phyloP scores from a whole-genome alignment of 2,329 filamentous ascomycete genomes.

The Akanthomyces dipterigenus region DNA sequence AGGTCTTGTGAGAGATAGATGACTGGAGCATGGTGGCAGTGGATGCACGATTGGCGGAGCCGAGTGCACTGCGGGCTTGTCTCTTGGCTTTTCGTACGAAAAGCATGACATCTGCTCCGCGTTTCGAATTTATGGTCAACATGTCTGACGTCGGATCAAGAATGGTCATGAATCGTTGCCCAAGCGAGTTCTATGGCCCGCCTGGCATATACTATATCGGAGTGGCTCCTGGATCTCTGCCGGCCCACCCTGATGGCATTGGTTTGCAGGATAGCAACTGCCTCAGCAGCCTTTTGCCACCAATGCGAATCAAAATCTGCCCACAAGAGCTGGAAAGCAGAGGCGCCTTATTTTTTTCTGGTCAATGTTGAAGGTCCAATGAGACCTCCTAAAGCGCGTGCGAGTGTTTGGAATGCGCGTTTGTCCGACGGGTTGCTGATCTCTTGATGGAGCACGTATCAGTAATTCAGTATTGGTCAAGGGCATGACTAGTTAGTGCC shows the following conservation, averaged over 20 bases:
- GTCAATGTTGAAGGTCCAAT: background rate
- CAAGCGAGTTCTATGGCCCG: no score
- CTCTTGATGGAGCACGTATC: background rate
- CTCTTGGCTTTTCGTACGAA: background rate
- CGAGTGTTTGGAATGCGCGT: slow-evolving; percentile 1
- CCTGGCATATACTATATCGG: no score
- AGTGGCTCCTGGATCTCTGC: no score
- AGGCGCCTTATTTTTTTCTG: background rate
- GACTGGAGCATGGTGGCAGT: background rate
- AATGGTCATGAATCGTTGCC: no score
- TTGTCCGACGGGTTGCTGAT: background rate
- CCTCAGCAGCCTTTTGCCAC: background rate
- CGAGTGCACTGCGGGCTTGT: background rate
- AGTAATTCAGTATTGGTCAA: no score
- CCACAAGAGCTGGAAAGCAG: background rate
- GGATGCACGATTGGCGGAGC: background rate
- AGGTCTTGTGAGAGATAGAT: background rate
- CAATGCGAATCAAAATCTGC: background rate
- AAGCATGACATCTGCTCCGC: background rate
- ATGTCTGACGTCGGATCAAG: no score
- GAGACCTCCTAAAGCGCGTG: background rate
- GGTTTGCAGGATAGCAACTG: no score
- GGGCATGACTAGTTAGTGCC: no score
- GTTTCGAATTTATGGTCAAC: background rate
- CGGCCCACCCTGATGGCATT: no score